Conservation (phyloP, 2,329 filamentous ascomycete species). For the Calcarisporium arbuscula region DNA sequence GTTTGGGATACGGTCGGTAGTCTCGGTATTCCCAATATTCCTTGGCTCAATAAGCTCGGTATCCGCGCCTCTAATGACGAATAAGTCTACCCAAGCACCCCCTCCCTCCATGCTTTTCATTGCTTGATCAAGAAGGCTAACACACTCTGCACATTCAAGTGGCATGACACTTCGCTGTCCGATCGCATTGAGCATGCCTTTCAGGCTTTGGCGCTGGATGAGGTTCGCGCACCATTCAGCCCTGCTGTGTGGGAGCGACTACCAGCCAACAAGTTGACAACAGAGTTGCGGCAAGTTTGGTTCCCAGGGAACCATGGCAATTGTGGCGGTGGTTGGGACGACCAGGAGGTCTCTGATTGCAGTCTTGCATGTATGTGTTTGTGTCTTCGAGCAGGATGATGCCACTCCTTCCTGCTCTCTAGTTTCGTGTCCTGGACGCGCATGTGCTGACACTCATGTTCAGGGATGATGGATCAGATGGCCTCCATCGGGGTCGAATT, state of each 20-base stretch:
- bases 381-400: not conserved
- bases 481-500: slow-evolving; percentile 46
- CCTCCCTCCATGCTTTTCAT: not conserved
- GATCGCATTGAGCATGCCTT: slow-evolving; percentile 50
- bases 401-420: no score
- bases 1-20: slow-evolving; percentile 43
- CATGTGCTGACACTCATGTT: slow-evolving; percentile 2
- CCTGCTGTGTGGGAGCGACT: slow-evolving; percentile 49
- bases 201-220: slow-evolving; percentile 53
- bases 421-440: no score
- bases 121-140: slow-evolving; percentile 18
- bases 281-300: slow-evolving; percentile 49
- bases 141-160: slow-evolving; percentile 35
- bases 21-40: slow-evolving; percentile 38
- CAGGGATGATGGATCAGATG: slow-evolving; percentile 53
- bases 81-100: slow-evolving; percentile 35
- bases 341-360: slow-evolving; percentile 37
- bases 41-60: slow-evolving; percentile 40
- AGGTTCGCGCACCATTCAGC: slow-evolving; percentile 47
- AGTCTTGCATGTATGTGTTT: slow-evolving; percentile 30
- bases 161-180: slow-evolving; percentile 48
- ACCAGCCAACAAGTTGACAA: slow-evolving; percentile 28
- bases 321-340: slow-evolving; percentile 60
- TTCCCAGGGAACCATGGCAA: slow-evolving; percentile 69
- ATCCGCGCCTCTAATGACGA: slow-evolving; percentile 37